phyloP scores from a whole-genome alignment of 2,329 filamentous ascomycete species.

The Stromatinia cepivora region DNA sequence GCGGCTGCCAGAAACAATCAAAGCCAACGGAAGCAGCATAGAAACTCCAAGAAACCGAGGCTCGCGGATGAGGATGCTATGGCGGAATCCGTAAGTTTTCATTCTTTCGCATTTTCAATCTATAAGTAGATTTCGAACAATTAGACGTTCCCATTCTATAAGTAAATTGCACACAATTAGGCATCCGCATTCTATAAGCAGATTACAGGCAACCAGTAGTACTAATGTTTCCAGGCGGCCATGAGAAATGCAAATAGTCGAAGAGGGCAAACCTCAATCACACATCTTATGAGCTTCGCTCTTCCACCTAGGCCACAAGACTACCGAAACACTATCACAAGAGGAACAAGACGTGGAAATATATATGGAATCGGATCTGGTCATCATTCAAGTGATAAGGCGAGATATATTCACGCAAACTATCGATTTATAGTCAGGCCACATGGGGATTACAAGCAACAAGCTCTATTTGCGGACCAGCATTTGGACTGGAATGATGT shows the following conservation, averaged over 20 bases:
- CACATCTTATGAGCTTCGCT: constrained; percentile 91
- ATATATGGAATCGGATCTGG: constrained; percentile 86
- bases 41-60: constrained; percentile 72
- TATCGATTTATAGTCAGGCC: constrained; percentile 96
- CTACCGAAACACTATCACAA: constrained; percentile 49
- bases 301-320: constrained; percentile 71
- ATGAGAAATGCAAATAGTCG: constrained; percentile 68
- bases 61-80: constrained; percentile 82
- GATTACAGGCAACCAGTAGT: not conserved
- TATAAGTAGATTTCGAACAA: not conserved
- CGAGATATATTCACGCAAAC: constrained; percentile 90
- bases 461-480: constrained; percentile 83
- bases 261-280: constrained; percentile 94
- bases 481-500: constrained; percentile 90
- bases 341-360: constrained; percentile 61
- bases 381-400: constrained; percentile 88
- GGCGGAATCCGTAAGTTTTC: constrained; percentile 70
- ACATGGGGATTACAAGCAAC: constrained; percentile 72
- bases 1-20: constrained; percentile 72
- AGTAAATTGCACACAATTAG: not conserved
- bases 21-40: constrained; percentile 76
- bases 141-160: not conserved
- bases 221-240: constrained; percentile 38
- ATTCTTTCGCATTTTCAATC: not conserved
- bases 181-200: not conserved